phyloP scores from a whole-genome alignment of 768 basidiomycete species.

The Gyrodon lividus region DNA sequence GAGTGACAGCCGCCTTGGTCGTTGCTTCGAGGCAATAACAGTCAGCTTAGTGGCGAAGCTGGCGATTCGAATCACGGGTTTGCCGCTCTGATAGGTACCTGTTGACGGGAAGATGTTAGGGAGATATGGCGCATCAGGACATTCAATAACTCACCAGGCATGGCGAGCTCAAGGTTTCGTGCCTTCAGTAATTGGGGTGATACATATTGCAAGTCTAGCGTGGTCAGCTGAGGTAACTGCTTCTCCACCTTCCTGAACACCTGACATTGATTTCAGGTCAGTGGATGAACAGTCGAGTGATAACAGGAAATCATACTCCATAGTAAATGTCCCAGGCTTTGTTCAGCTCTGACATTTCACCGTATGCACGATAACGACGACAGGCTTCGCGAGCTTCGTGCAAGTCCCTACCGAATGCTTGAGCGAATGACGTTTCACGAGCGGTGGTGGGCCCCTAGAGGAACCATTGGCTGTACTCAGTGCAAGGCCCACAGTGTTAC shows the following conservation, averaged over 20 bases:
- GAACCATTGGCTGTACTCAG: conserved; percentile 2
- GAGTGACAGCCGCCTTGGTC: conserved; percentile 83
- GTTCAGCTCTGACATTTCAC: conserved; percentile 87
- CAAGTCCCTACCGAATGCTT: conserved; percentile 90
- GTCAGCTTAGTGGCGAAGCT: conserved; percentile 87
- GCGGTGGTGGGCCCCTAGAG: conserved; percentile 87
- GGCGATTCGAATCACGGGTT: conserved; percentile 74
- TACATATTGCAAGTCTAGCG: conserved; percentile 94
- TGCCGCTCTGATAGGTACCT: conserved; percentile 93
- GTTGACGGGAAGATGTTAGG: not conserved
- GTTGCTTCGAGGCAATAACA: conserved; percentile 96
- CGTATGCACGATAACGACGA: conserved; percentile 78
- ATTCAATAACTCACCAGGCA: conserved; percentile 65
- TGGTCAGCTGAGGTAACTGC: conserved; percentile 83
- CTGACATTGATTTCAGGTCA: conserved; percentile 36
- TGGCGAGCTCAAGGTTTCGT: conserved; percentile 89
- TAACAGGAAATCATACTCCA: conserved; percentile 49
- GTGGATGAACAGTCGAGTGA: not conserved
- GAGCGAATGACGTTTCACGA: conserved; percentile 91
- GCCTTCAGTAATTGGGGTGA: conserved; percentile 90
- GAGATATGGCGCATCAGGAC: not conserved
- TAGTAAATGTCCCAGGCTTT: conserved; percentile 99
- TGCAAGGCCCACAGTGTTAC: conserved; percentile 16
- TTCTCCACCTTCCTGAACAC: conserved; percentile 97
- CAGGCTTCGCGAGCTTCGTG: conserved; percentile 91